phyloP scores from a whole-genome alignment of 345 rosid species.

The Turritis glabra region DNA sequence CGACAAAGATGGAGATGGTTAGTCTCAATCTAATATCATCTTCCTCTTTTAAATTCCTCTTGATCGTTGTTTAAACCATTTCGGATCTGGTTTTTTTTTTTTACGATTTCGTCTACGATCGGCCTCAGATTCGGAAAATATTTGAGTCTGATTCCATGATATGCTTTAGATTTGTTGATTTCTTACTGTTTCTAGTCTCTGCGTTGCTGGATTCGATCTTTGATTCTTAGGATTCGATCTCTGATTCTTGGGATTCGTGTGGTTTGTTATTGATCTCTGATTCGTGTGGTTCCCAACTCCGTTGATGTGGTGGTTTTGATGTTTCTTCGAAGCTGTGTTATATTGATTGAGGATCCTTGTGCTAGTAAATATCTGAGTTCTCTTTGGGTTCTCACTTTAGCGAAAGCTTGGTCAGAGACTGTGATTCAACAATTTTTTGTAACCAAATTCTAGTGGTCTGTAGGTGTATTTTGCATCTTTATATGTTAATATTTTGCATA shows the following conservation, averaged over 20 bases:
- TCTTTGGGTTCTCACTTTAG: not conserved
- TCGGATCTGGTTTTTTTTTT: not conserved
- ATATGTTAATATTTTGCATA: not conserved
- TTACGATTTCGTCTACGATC: not conserved
- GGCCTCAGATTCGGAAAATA: not conserved
- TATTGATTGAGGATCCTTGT: not conserved
- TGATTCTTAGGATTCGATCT: not conserved
- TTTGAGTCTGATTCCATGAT: not conserved
- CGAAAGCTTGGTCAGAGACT: not conserved
- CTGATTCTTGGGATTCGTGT: too few species aligned
- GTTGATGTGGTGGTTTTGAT: too few species aligned
- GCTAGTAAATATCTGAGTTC: not conserved
- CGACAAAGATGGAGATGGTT: constrained; percentile 42
- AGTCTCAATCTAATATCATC: not conserved
- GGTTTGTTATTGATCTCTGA: not conserved
- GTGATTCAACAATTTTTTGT: not conserved
- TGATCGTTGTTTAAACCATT: constrained; percentile 1
- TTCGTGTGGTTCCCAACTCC: too few species aligned
- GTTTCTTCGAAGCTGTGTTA: not conserved
- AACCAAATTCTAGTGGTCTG: not conserved
- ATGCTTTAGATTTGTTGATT: not conserved
- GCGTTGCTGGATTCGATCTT: not conserved
- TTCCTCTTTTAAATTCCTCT: not conserved
- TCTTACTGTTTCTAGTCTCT: not conserved
- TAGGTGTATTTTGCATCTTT: not conserved